These are phyloP conservation scores for Debaryomycetaceae sp. DNA, from an alignment of 1,139 yeast species.

Conservation along the genomic window DNA sequence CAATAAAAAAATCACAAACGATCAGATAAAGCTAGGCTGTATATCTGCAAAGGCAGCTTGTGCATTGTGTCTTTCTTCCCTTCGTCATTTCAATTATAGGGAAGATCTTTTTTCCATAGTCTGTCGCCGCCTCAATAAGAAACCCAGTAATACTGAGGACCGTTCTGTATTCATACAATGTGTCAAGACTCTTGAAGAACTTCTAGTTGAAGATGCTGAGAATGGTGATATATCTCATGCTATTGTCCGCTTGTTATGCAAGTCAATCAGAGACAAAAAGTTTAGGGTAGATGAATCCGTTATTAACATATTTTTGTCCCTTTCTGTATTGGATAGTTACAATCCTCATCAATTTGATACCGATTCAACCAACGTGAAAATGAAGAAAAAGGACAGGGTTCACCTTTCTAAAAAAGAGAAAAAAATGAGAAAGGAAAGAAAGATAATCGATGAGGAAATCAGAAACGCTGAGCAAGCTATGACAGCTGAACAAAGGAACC, in stretches of 20 bases:
- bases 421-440: conserved; percentile 82
- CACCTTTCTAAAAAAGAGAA: conserved; percentile 86
- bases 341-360: conserved; percentile 60
- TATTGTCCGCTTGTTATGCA: conserved; percentile 60
- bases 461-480: conserved; percentile 82
- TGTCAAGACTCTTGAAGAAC: conserved; percentile 59
- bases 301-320: conserved; percentile 65
- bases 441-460: conserved; percentile 85
- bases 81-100: conserved; percentile 78
- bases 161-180: conserved; percentile 55
- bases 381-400: conserved; percentile 82
- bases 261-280: conserved; percentile 69
- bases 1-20: conserved; percentile 32
- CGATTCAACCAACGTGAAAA: conserved; percentile 40
- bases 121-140: conserved; percentile 62
- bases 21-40: conserved; percentile 48
- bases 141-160: conserved; percentile 44
- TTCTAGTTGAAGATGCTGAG: conserved; percentile 67
- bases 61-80: conserved; percentile 60
- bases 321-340: conserved; percentile 76
- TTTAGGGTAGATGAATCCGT: conserved; percentile 84
- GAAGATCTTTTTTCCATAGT: conserved; percentile 66
- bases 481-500: conserved; percentile 82
- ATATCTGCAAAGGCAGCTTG: conserved; percentile 75
- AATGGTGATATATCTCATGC: conserved; percentile 82